Conservation (phyloP, 306 rosid species). For the Vachellia pachyceras region DNA sequence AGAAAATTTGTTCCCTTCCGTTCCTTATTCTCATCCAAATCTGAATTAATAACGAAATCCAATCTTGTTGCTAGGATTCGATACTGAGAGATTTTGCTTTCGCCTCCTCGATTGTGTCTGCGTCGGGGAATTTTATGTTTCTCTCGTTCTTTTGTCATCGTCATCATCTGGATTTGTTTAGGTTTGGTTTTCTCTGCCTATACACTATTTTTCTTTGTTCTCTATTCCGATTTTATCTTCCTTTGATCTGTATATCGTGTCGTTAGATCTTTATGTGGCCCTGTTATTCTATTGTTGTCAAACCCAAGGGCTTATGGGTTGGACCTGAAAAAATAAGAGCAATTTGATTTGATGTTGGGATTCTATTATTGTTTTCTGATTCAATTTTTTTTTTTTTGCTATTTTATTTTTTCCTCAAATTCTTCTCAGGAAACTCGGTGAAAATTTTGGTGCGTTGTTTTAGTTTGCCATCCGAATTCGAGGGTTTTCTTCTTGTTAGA, state of each 20-base stretch:
- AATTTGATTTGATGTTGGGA: constrained; percentile 47
- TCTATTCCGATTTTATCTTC: not conserved
- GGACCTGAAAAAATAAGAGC: not conserved
- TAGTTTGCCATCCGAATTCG: constrained; percentile 75
- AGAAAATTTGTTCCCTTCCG: not conserved
- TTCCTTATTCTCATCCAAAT: not conserved
- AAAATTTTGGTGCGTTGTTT: constrained; percentile 77
- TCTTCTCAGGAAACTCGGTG: constrained; percentile 60
- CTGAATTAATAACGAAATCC: not conserved
- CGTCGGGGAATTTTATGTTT: constrained; percentile 45
- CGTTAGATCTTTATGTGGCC: not conserved
- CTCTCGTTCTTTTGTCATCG: constrained; percentile 22
- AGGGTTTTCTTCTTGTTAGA: constrained; percentile 68
- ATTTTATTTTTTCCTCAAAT: constrained; percentile 9
- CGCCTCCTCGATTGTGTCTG: constrained; percentile 45
- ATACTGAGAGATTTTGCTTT: constrained; percentile 39
- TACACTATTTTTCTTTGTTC: not conserved
- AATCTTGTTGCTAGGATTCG: constrained; percentile 44
- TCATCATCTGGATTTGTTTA: constrained; percentile 23
- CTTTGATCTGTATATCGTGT: constrained; percentile 34
- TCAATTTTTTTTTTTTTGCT: constrained; percentile 42
- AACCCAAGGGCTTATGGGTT: constrained; percentile 40
- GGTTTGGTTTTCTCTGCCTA: constrained; percentile 9
- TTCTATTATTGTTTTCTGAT: constrained; percentile 22
- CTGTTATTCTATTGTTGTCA: not conserved